Evolutionary conservation across 2,329 filamentous ascomycete species (phyloP).

Genomic region (Phialemonium atrogriseum): DNA sequence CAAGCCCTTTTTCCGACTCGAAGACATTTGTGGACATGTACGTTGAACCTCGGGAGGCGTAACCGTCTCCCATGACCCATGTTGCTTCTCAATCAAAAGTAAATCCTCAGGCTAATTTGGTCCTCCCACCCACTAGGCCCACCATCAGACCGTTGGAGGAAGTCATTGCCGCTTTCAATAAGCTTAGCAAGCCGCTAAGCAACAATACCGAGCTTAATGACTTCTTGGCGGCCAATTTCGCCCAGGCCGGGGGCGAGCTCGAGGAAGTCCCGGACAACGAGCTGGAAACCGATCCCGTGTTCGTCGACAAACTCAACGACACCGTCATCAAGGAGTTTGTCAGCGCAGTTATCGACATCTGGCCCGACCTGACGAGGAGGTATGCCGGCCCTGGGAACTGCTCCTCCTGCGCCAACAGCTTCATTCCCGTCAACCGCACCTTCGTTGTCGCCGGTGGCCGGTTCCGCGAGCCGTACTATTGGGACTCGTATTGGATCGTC

Average conservation of each 20-base stretch:
- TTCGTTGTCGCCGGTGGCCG: conserved; percentile 66
- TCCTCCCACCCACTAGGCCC: conserved; percentile 27
- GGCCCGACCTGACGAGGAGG: conserved; percentile 57
- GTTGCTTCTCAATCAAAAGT: conserved; percentile 1
- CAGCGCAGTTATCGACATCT: conserved; percentile 57
- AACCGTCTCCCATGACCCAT: no score
- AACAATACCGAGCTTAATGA: conserved; percentile 55
- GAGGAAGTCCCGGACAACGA: conserved; percentile 40
- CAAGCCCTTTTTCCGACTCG: conserved; percentile 55
- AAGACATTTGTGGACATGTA: conserved; percentile 67
- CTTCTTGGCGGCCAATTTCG: conserved; percentile 58
- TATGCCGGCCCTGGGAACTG: conserved; percentile 48
- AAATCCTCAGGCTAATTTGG: neutral
- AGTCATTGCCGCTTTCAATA: conserved; percentile 52
- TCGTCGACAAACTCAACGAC: conserved; percentile 49
- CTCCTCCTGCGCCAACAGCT: conserved; percentile 53
- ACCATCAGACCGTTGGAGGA: conserved; percentile 50
- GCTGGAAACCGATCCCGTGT: conserved; percentile 47
- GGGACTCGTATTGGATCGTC: conserved; percentile 63
- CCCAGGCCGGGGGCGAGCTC: conserved; percentile 54
- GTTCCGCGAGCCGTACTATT: conserved; percentile 64
- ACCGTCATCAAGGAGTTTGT: conserved; percentile 52
- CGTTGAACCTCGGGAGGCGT: conserved; percentile 13
- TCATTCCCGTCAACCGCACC: conserved; percentile 57
- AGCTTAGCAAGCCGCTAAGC: conserved; percentile 49